Base-by-base conservation (phyloP, 495 filamentous ascomycete species). In the Chaetomium tenue region DNA sequence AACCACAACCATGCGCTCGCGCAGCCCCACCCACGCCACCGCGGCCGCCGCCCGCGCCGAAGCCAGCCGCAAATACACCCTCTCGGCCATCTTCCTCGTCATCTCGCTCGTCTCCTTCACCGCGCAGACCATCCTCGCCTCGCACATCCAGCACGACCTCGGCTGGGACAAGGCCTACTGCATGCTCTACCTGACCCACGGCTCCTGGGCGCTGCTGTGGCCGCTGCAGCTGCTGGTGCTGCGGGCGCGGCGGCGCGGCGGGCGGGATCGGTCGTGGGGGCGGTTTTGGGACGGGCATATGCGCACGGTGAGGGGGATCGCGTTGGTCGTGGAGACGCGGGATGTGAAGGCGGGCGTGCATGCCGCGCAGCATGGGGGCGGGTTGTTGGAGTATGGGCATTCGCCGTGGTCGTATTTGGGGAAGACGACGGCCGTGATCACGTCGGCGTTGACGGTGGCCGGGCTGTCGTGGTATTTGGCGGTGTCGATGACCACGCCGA, bases 131-230 rank as follows among this genome's bases (percentile, higher is more conserved):
- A 93, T 97, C 80, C 92, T 96, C 16, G 92, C 94, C 4, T 87
- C 92, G 9, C 93, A 97, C 74, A 92, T 98, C 47, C 91, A 97
- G 74, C 86, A 91, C 75, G 87, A 92, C 47, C 74, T 97, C 63
- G 82, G 86, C 39, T 98, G 94, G 94, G 86, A 93, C 73, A 98
- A 98, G 78, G 88, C 93, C 26, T 98, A 97, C 80, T 92, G 89
- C 81, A 98, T 98, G 94, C 83, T 98, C 83, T 98, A 95, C 74
- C 78, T 98, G 53, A 98, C 93, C 1, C 94, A 98, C 79, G 88
- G 92, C 30, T 96, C 92, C 4, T 98, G 94, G 94, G 76, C 83
- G 8, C 68, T 98, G 18, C 84, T 98, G 15, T 98, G 90, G 89
- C 92, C 92, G 0, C 71, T 83, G 15, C 92, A 96, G 74, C 85